A percentile compares a stretch with the other conserved stretches of the same genome.
Conservation (phyloP, 2,329 filamentous ascomycete genomes). For the Tolypocladium amazonense region DNA sequence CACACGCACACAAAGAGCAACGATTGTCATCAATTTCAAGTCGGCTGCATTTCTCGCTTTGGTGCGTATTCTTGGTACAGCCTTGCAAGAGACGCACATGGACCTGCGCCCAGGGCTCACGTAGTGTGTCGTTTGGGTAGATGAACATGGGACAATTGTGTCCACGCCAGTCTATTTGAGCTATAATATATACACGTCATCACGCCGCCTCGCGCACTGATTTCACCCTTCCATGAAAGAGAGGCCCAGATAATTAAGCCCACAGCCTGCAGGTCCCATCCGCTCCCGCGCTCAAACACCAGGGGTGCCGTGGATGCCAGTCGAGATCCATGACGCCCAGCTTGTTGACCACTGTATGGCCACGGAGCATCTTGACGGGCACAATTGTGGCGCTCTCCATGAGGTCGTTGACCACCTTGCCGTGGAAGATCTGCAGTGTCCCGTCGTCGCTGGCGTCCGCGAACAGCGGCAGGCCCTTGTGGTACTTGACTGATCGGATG, state of each 20-base stretch:
- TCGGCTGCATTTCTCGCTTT: too few species aligned
- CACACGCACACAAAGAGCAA: too few species aligned
- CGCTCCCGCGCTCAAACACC: constrained; percentile 88
- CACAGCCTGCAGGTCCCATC: constrained; percentile 89
- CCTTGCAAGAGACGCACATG: not conserved
- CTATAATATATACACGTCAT: not conserved
- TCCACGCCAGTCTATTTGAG: not conserved
- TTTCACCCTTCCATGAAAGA: not conserved
- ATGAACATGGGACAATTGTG: not conserved
- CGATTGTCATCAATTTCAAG: too few species aligned
- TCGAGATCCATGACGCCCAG: constrained; percentile 88
- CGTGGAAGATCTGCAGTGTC: constrained; percentile 90
- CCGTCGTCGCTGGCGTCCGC: constrained; percentile 94
- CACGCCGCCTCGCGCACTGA: not conserved
- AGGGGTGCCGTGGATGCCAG: constrained; percentile 91
- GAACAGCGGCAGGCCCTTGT: constrained; percentile 74
- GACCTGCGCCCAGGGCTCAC: too few species aligned
- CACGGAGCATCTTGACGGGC: constrained; percentile 84
- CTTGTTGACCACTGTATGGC: constrained; percentile 77
- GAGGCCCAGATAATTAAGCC: constrained; percentile 38
- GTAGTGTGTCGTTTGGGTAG: too few species aligned
- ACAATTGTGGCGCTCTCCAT: constrained; percentile 97
- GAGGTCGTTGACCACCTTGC: constrained; percentile 85
- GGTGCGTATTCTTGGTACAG: too few species aligned
- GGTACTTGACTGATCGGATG: constrained; percentile 81